Evolutionary conservation across 2,329 filamentous ascomycete species (phyloP), one percentile per base, ranked within the genome.

Genomic region (Fusarium napiforme): DNA sequence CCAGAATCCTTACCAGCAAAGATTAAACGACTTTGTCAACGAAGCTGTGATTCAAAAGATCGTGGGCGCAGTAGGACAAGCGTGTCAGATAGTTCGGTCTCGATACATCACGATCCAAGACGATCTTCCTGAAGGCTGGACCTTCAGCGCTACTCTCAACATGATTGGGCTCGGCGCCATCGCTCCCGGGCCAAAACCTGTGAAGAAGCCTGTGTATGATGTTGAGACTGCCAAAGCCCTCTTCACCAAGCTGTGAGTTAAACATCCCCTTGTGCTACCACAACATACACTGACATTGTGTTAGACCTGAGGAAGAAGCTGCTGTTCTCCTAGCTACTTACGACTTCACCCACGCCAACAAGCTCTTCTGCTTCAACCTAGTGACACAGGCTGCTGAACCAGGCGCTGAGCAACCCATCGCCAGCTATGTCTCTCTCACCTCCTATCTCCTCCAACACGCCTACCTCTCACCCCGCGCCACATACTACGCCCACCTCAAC

Each of bases 381-480:
- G 90, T 97, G 58, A 91, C 90, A 5, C 80, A 88, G 58, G 60
- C 71, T 10, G 83, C 90, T 2, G 90, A 91, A 55, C 92, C 92
- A 75, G 89, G 87, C 46, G 86, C 89, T 55, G 91, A 96, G 77
- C 88, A 92, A 3, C 93, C 95, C 0, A 91, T 99, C 71, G 90
- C 92, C 52, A 91, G 90, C 75, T 97, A 96, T 79, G 85, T 98
- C 34, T 98, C 96, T 0, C 86, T 97, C 47, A 93, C 93, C 7
- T 98, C 96, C 6, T 99, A 99, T 82, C 88, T 98, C 37, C 89
- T 97, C 55, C 95, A 98, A 77, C 96, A 99, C 83, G 95, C 96
- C 4, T 93, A 98, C 81, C 90, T 96, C 26, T 97, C 94, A 7
- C 82, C 87, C 36, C 89, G 96, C 71, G 90, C 93, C 18, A 90